A percentile compares a stretch with the other conserved stretches of the same genome.
phyloP scores from a whole-genome alignment of 148 eudicot species.

The Silene latifolia region DNA sequence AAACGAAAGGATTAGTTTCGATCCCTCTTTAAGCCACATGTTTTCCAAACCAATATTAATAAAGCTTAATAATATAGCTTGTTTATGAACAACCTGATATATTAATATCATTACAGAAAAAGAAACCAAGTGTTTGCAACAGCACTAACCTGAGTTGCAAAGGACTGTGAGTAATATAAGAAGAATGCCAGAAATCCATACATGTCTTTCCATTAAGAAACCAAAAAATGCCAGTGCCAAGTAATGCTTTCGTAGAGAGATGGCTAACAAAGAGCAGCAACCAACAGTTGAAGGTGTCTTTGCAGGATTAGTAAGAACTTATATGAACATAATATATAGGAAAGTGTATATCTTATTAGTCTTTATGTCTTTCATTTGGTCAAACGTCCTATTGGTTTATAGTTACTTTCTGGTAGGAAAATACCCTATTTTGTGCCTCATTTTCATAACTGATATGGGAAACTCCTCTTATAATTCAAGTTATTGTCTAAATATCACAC shows the following conservation, averaged over 20 bases:
- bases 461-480: background rate
- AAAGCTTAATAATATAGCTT: too few relatives aligned
- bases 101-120: too few relatives aligned
- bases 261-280: conserved; percentile 5
- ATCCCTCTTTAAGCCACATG: too few relatives aligned
- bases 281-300: background rate
- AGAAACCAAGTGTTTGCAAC: background rate
- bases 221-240: conserved; percentile 7
- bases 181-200: conserved; percentile 17
- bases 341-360: conserved; percentile 7
- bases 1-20: too few relatives aligned
- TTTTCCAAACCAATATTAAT: too few relatives aligned
- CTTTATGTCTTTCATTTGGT: conserved; percentile 16
- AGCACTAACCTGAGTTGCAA: conserved; percentile 28
- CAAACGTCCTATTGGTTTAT: conserved; percentile 11
- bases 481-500: too few relatives aligned
- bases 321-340: conserved; percentile 24
- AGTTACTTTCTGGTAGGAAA: conserved; percentile 29
- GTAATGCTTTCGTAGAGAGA: background rate
- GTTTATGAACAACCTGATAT: too few relatives aligned
- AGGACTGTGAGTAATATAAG: conserved; percentile 15
- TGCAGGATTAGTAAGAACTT: background rate
- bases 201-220: conserved; percentile 25
- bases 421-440: background rate
- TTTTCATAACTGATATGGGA: conserved; percentile 28